Evolutionary conservation across 2,329 filamentous ascomycete genomes (phyloP).

Genomic region (Spiromastix sp.): DNA sequence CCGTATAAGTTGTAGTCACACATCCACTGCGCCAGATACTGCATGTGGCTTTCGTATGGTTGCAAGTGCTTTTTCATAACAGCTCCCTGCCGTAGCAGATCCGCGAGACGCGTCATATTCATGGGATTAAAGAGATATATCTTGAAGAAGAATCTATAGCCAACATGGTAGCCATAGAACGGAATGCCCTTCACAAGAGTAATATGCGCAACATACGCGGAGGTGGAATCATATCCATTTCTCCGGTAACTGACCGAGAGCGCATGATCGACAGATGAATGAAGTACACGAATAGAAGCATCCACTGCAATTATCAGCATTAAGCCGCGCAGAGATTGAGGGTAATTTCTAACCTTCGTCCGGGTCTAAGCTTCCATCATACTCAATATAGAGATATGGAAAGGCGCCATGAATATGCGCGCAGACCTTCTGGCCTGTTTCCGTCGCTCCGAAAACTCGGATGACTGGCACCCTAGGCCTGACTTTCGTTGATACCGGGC

Average conservation of each 20-base stretch:
- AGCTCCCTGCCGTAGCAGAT: constrained; percentile 77
- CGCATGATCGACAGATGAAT: constrained; percentile 83
- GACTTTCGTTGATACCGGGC: constrained; percentile 47
- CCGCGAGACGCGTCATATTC: constrained; percentile 76
- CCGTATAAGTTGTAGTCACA: constrained; percentile 96
- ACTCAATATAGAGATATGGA: constrained; percentile 89
- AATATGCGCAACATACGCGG: constrained; percentile 76
- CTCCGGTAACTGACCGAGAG: constrained; percentile 75
- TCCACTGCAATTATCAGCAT: constrained; percentile 45
- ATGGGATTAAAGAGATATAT: constrained; percentile 86
- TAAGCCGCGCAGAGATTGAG: constrained; percentile 1
- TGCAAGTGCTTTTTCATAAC: constrained; percentile 78
- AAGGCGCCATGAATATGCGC: constrained; percentile 93
- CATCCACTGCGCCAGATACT: constrained; percentile 95
- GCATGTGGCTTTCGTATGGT: constrained; percentile 86
- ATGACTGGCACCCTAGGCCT: constrained; percentile 74
- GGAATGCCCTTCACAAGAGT: constrained; percentile 86
- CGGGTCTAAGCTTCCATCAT: constrained; percentile 56
- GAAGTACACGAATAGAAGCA: constrained; percentile 65
- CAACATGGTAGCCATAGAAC: constrained; percentile 92
- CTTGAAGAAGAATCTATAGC: constrained; percentile 84
- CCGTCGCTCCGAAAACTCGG: constrained; percentile 82
- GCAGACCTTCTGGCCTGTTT: constrained; percentile 92
- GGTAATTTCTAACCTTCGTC: constrained; percentile 50
- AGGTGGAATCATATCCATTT: constrained; percentile 58